Evolutionary conservation across 768 basidiomycete species (phyloP), one percentile per base, ranked within the genome.

Genomic region (Tulasnella sp.): DNA sequence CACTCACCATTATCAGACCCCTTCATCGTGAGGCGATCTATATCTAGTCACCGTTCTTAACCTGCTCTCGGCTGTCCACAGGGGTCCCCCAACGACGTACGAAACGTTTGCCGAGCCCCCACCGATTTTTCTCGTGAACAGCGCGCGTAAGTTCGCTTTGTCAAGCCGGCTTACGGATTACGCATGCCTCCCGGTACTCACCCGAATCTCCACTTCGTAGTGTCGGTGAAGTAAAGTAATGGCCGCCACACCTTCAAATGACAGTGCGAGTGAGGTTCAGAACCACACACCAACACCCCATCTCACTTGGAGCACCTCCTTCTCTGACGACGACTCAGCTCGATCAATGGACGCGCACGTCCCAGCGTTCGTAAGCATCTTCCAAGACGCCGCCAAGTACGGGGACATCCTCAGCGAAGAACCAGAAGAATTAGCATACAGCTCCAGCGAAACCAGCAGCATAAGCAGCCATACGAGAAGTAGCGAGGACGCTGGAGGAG

Each of bases 341-440:
- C 31, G 64, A 69, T 6, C 64, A 11, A 69, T 69, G 64, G 64
- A 69, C 64, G 76, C 54, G 9, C 41, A 50, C 34, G 31, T 64
- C 54, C 76, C 76, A 22, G 58, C 76, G 40, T 50, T 77, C 76
- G 46, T 73, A 34, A 37, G 40, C 72, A 37, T 80, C n/a, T 60
- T 80, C 80, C 64, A 81, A 12, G 48, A 74, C 18, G 81, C 79
- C 48, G 81, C 81, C 69, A 69, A 74, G 72, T 80, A 75, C 74
- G 81, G 77, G 11, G 81, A 75, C 41, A 31, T 80, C 50, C 69
- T 80, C 28, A 76, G 58, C 34, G 81, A 81, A 48, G 81, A 80
- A 16, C 75, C 60, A 22, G 81, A 82, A 48, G 72, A 28, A 8
- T 28, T 69, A 69, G 34, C 46, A 34, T 48, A 42, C 40, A 69